Conservation (phyloP, 1,284 basidiomycete genomes). For the Trichosporon sp. region DNA sequence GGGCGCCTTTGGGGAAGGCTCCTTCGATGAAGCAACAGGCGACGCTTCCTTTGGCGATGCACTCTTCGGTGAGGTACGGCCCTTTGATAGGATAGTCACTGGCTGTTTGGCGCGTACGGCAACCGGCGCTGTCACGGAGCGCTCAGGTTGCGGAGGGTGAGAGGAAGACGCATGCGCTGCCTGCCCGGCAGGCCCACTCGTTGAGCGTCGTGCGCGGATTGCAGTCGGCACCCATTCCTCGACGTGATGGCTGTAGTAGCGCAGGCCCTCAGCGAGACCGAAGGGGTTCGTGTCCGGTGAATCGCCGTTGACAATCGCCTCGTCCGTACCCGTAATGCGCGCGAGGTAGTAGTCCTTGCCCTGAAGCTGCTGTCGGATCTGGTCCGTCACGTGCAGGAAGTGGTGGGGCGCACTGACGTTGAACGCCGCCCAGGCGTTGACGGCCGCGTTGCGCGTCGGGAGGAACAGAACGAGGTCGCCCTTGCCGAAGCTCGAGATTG, state of each 20-base stretch:
- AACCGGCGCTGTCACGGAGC: slow-evolving; percentile 6
- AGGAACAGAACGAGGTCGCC: slow-evolving; percentile 90
- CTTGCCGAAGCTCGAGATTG: slow-evolving; percentile 85
- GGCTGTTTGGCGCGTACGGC: not conserved
- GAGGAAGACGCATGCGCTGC: not conserved
- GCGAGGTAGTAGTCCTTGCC: slow-evolving; percentile 91
- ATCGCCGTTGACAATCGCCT: slow-evolving; percentile 73
- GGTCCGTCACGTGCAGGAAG: slow-evolving; percentile 81
- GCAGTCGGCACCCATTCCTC: slow-evolving; percentile 72
- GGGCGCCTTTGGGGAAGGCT: not conserved
- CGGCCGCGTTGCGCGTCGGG: slow-evolving; percentile 85
- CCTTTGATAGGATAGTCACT: not conserved
- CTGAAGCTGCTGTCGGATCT: slow-evolving; percentile 77
- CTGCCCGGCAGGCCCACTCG: not conserved
- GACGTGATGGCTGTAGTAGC: slow-evolving; percentile 88
- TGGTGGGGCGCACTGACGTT: slow-evolving; percentile 96
- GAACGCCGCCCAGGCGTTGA: slow-evolving; percentile 95
- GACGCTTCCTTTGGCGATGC: not conserved
- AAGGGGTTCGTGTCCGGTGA: slow-evolving; percentile 51
- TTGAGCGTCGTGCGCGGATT: not conserved
- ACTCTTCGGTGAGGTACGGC: not conserved
- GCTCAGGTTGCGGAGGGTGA: not conserved
- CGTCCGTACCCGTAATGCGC: slow-evolving; percentile 79
- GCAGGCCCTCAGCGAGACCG: slow-evolving; percentile 77
- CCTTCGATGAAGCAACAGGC: not conserved